A percentile compares a stretch with the other conserved stretches of the same genome.
Conservation (phyloP, 2,329 filamentous ascomycete species). For the Mycosphaerelloides madeirae region DNA sequence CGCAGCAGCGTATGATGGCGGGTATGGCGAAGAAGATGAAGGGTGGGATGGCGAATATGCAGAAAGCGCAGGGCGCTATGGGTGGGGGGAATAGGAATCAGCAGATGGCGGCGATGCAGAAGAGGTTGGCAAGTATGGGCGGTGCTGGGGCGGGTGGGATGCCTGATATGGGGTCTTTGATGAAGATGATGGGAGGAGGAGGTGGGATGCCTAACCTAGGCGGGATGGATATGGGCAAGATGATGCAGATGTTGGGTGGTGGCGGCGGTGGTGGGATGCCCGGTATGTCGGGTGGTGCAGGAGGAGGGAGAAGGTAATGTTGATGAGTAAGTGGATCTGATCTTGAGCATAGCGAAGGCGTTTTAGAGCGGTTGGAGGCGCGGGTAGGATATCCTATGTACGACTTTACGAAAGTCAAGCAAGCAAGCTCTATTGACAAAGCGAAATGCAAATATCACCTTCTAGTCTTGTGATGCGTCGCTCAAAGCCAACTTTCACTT, state of each 20-base stretch:
- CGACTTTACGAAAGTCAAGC: too few species aligned
- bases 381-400: too few species aligned
- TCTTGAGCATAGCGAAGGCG: slow-evolving; percentile 4
- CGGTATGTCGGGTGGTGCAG: slow-evolving; percentile 8
- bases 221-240: slow-evolving; percentile 61
- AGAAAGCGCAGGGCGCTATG: slow-evolving; percentile 85
- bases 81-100: slow-evolving; percentile 86
- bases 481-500: too few species aligned
- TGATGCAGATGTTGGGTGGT: slow-evolving; percentile 74
- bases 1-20: slow-evolving; percentile 97
- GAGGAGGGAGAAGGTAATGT: slow-evolving; percentile 43
- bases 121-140: slow-evolving; percentile 88
- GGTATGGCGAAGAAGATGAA: slow-evolving; percentile 99
- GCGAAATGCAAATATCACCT: too few species aligned
- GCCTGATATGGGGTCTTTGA: slow-evolving; percentile 79
- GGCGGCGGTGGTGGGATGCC: slow-evolving; percentile 16
- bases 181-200: slow-evolving; percentile 77
- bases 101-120: slow-evolving; percentile 96
- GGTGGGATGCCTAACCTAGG: slow-evolving; percentile 58
- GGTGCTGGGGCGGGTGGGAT: slow-evolving; percentile 64
- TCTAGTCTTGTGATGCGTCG: too few species aligned
- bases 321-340: background rate
- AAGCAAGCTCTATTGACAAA: too few species aligned
- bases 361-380: background rate
- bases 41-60: slow-evolving; percentile 96